Evolutionary conservation across 768 basidiomycete species (phyloP), one percentile per base, ranked within the genome.

Genomic region (Hygrophorus pudorinus): DNA sequence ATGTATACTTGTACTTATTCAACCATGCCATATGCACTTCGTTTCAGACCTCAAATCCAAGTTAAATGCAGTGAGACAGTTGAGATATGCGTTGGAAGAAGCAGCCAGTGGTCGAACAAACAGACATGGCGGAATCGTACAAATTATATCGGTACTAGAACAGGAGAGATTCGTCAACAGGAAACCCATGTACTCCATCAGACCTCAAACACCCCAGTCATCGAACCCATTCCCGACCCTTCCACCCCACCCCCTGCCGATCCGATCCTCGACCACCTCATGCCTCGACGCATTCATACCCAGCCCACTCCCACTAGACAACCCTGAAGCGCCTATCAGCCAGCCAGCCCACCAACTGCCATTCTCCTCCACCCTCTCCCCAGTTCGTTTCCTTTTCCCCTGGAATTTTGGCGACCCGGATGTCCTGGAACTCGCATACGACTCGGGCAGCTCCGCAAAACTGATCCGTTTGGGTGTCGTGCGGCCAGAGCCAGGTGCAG

Each of bases 391-490:
- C 47, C 57, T 56, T 45, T 58, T 60, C 28, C 50, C 53, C 51
- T 63, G 63, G 39, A 66, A 57, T 49, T 62, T 64, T 40, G 56
- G 52, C 44, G 65, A 61, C 38, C 48, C 59, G 12, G 54, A 60
- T 41, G 53, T 57, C 47, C 53, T 58, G 45, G 62, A 60, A 7
- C 61, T 56, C 42, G 72, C 65, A 49, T 81, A 79, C 29, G 78
- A 74, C 60, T 85, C 84, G 0, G 84, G 83, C 38, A 82, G 65
- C 62, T 79, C 71, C 29, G 83, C 83, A 51, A 88, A 88, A 48
- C 79, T 83, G 34, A 88, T 86, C n/a, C 78, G 70, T 52, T 83
- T 86, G 7, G 84, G 82, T 10, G 84, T 64, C 56, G 75, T 61
- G 46, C 62, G 47, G 42, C 73, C 67, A 42, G 75, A 78, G 36